Conservation (phyloP, 2,329 filamentous ascomycete species). For the Hymenoscyphus repandus region DNA sequence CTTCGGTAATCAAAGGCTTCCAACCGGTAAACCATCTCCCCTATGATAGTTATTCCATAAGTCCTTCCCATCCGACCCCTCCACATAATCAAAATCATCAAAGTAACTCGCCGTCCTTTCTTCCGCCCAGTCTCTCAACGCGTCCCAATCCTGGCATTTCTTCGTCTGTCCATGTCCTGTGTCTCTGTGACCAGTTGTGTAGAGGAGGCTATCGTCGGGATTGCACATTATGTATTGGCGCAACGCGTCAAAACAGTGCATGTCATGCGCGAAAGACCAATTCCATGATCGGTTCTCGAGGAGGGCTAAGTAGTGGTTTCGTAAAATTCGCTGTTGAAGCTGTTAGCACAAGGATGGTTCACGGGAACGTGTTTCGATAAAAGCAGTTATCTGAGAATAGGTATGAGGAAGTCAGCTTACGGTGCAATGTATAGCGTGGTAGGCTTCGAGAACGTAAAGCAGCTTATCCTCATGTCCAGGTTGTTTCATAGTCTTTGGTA, state of each 20-base stretch:
- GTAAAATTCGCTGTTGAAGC: no score
- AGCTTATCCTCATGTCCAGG: not conserved
- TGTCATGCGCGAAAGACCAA: not conserved
- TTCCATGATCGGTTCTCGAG: no score
- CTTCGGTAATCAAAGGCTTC: no score
- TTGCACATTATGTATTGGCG: conserved; percentile 9
- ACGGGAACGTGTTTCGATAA: not conserved
- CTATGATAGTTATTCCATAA: no score
- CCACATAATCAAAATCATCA: not conserved
- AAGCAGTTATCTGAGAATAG: not conserved
- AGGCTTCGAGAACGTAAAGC: conserved; percentile 1
- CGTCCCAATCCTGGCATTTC: conserved; percentile 7
- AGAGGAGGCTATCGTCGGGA: conserved; percentile 5
- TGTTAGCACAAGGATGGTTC: not conserved
- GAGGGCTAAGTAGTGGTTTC: no score
- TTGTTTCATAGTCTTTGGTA: not conserved
- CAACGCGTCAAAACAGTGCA: conserved; percentile 2
- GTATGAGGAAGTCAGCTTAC: no score
- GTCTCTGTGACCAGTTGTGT: not conserved
- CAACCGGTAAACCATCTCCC: no score
- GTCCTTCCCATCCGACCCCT: no score
- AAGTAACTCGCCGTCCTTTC: not conserved
- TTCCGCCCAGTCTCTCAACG: conserved; percentile 4
- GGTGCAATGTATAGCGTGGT: conserved; percentile 4
- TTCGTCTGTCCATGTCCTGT: not conserved